Base-by-base conservation (phyloP, 176 grass and related monocot genomes). In the Echinochloa phyllopogon region DNA sequence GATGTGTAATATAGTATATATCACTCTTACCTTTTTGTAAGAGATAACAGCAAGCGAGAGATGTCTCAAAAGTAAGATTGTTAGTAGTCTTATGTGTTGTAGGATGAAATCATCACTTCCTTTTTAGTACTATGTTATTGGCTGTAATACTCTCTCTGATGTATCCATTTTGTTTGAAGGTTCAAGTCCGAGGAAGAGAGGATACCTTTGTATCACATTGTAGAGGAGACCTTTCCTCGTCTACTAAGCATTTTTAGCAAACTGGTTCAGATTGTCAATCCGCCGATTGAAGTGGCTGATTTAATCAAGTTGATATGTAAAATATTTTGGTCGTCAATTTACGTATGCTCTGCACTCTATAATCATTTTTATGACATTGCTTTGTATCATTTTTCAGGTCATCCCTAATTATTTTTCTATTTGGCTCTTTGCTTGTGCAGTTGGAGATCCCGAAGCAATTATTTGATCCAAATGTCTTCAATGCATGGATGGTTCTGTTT, bases 311-410 rank as follows among this genome's bases (percentile, higher is more conserved):
- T 98, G 61, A 92, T 95, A 87, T 95, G 96, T 86, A 98, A 98
- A 95, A 94, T 98, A 87, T 98, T 98, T 88, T 98, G 96, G 96
- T 98, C 96, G 53, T 98, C 96, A 77, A 98, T 98, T 74, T 98
- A 98, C 89, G 96, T 98, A 92, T 27, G 93, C 75, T 87, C 86
- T 20, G 60, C 53, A 58, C 55, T 58, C 20, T 80, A 52, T 87
- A 62, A 86, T 64, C 24, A 71, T 73, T 84, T 17, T 52, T 79
- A 59, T 53, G 9, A 18, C 15, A 37, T 75, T 86, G 25, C 78
- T 61, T 58, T 27, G 8, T 24, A 14, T 72, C 18, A 72, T 75
- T 38, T 14, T 76, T 72, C 24, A 50, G 40, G 15, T 13, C 58
- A 76, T 17, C 27, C 33, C 48, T 65, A 47, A 21, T 25, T 87